These are phyloP conservation scores for Solanum gandarillasii DNA, from an alignment of 257 asterid genomes.

Conservation along the genomic window DNA sequence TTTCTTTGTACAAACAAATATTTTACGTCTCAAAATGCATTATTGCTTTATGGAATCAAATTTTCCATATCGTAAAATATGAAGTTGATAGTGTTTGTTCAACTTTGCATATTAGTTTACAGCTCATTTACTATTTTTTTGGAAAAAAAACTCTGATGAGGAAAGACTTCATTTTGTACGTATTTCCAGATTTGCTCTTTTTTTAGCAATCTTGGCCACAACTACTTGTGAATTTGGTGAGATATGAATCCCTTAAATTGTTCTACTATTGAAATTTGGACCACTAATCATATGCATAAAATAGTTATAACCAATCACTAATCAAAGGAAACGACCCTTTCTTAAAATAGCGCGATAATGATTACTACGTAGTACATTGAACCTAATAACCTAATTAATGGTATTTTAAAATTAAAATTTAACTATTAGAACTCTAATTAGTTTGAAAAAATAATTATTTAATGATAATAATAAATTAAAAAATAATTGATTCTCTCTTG, in stretches of 20 bases:
- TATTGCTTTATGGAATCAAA: not conserved
- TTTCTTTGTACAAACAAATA: not conserved
- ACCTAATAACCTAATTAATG: not conserved
- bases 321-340: not conserved
- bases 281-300: not conserved
- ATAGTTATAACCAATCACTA: not conserved
- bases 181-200: not conserved
- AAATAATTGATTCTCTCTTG: not conserved
- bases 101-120: not conserved
- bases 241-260: not conserved
- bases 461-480: not conserved
- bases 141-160: not conserved
- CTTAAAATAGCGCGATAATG: not conserved
- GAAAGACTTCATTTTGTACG: not conserved
- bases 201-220: not conserved
- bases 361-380: not conserved
- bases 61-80: not conserved
- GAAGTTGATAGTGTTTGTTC: not conserved
- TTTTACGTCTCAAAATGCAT: not conserved
- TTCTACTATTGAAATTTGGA: not conserved
- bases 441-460: not conserved
- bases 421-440: not conserved
- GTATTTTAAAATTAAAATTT: not conserved
- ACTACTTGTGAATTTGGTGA: not conserved
- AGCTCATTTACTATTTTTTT: not conserved